These are phyloP conservation scores for Boletus subcaerulescens DNA, from an alignment of 768 basidiomycete genomes.

Conservation along the genomic window DNA sequence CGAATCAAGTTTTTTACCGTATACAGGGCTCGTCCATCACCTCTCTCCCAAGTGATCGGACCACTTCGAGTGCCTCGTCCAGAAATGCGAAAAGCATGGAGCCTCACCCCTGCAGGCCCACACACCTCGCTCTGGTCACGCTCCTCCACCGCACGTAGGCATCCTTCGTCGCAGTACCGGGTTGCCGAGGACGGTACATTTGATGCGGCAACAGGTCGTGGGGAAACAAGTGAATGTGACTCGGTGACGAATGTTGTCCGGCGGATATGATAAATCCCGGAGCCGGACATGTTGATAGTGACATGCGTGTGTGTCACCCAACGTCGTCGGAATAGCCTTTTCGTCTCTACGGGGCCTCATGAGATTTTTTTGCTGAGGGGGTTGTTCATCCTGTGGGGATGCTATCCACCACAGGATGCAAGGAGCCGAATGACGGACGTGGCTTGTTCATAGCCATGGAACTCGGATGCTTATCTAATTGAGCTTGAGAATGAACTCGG, in stretches of 20 bases:
- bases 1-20: not conserved
- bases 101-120: not conserved
- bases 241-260: not conserved
- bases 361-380: not conserved
- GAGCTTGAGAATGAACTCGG: conserved; percentile 16
- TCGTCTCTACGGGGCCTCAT: not conserved
- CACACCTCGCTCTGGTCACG: conserved; percentile 7
- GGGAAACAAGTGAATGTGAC: conserved; percentile 3
- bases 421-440: conserved; percentile 13
- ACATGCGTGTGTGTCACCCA: not conserved
- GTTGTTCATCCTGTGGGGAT: conserved; percentile 5
- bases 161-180: too few relatives aligned
- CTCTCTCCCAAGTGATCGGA: conserved; percentile 7
- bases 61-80: too few relatives aligned
- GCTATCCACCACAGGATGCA: conserved; percentile 15
- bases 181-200: conserved; percentile 1
- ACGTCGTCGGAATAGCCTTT: not conserved
- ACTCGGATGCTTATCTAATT: conserved; percentile 34
- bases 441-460: conserved; percentile 18
- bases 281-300: conserved; percentile 6
- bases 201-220: conserved; percentile 3
- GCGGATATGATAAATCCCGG: conserved; percentile 21
- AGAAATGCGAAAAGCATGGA: too few relatives aligned
- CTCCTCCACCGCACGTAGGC: not conserved
- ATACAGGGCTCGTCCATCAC: too few relatives aligned